These are phyloP conservation scores for Amanita subjunquillea DNA, from an alignment of 768 basidiomycete genomes.

Conservation along the genomic window DNA sequence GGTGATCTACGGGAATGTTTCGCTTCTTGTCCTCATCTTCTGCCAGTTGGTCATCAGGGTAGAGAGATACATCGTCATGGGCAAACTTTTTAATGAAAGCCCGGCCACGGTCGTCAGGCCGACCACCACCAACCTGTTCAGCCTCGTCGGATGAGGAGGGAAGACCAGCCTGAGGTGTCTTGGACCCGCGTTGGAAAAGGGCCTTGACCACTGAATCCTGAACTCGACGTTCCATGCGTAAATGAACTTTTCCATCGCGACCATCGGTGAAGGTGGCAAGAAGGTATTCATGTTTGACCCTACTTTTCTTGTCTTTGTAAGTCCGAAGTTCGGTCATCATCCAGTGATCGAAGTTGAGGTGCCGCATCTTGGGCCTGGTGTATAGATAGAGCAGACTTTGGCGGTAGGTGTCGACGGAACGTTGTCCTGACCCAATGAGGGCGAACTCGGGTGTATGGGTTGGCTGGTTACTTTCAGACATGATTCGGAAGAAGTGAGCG, in stretches of 20 bases:
- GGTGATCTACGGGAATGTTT: neutral
- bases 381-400: neutral
- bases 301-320: neutral
- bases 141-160: no score
- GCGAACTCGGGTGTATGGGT: neutral
- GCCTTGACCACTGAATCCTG: neutral
- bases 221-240: neutral
- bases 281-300: neutral
- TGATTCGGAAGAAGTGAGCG: neutral
- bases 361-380: neutral
- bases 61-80: no score
- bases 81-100: no score
- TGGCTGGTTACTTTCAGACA: neutral
- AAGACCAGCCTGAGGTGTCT: no score
- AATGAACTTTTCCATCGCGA: neutral
- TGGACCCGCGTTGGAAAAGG: neutral
- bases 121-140: no score
- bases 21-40: neutral
- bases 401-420: neutral
- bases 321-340: no score
- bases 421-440: neutral
- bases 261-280: neutral
- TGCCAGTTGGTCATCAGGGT: no score
- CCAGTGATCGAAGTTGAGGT: neutral
- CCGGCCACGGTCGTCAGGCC: no score